Conservation (phyloP, 768 basidiomycete genomes). For the Phlebiopsis flavidoalba region DNA sequence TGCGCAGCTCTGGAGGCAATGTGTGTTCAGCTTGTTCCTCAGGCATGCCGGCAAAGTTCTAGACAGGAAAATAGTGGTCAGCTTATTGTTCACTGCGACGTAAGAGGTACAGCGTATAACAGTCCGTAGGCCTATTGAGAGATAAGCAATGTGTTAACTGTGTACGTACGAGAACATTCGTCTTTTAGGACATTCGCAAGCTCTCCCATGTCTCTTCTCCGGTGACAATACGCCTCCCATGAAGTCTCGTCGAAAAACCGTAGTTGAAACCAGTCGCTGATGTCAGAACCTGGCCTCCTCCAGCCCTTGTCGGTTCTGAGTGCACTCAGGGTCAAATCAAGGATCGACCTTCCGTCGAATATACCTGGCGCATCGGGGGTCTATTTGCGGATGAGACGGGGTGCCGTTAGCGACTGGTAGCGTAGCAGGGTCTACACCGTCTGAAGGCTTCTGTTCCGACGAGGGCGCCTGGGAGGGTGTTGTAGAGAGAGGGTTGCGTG, state of each 20-base stretch:
- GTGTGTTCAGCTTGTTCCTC: conserved; percentile 74
- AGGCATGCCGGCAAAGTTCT: conserved; percentile 80
- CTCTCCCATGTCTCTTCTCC: conserved; percentile 76
- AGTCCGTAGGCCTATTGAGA: neutral
- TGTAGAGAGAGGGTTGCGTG: neutral
- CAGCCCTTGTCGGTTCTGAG: conserved; percentile 85
- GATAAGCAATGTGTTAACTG: neutral
- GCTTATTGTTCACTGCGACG: neutral
- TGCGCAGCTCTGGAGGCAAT: conserved; percentile 78
- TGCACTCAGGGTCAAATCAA: conserved; percentile 76
- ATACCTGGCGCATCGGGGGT: conserved; percentile 61
- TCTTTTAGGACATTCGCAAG: conserved; percentile 75
- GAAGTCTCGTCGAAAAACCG: conserved; percentile 97
- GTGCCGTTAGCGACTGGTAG: conserved; percentile 66
- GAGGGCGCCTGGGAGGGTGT: conserved; percentile 1
- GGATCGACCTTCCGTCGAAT: conserved; percentile 71
- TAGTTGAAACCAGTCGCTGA: conserved; percentile 94
- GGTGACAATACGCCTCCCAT: conserved; percentile 90
- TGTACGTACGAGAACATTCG: conserved; percentile 69
- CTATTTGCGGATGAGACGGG: conserved; percentile 79
- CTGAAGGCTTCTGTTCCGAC: conserved; percentile 26
- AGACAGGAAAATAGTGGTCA: conserved; percentile 10
- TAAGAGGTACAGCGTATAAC: neutral
- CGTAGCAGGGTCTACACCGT: conserved; percentile 54
- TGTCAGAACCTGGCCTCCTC: conserved; percentile 86